phyloP scores from a whole-genome alignment of 2,329 filamentous ascomycete genomes.

The Pseudogymnoascus sp. region DNA sequence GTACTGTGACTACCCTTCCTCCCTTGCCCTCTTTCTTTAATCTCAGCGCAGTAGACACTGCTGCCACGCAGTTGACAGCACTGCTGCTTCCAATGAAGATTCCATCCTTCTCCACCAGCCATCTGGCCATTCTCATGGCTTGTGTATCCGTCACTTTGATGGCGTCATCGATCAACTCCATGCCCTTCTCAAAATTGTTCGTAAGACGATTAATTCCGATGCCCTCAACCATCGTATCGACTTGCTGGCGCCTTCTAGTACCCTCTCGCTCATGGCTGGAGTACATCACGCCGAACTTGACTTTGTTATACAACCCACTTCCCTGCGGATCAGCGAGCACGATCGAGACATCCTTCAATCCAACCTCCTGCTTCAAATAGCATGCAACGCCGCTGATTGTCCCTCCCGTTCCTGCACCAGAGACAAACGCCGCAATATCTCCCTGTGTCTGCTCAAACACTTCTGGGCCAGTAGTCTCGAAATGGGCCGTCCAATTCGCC shows the following conservation, averaged over 20 bases:
- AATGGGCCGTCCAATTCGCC: constrained; percentile 84
- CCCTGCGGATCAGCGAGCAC: constrained; percentile 92
- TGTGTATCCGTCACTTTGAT: constrained; percentile 83
- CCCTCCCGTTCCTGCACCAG: constrained; percentile 89
- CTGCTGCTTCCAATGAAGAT: constrained; percentile 92
- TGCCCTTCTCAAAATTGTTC: constrained; percentile 80
- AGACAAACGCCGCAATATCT: constrained; percentile 76
- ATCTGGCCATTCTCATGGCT: constrained; percentile 88
- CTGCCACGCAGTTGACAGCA: constrained; percentile 90
- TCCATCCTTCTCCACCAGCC: constrained; percentile 91
- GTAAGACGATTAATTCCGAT: constrained; percentile 95
- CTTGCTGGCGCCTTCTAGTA: constrained; percentile 79
- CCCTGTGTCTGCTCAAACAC: constrained; percentile 74
- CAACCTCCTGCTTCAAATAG: constrained; percentile 64
- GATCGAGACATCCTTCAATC: constrained; percentile 41
- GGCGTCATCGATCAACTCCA: constrained; percentile 83
- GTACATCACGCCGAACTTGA: constrained; percentile 95
- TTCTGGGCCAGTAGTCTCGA: constrained; percentile 78
- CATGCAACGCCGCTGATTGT: constrained; percentile 83
- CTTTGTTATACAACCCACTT: constrained; percentile 84
- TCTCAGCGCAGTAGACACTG: constrained; percentile 59
- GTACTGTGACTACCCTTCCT: constrained; percentile 66
- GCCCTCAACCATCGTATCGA: constrained; percentile 93
- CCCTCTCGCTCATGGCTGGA: constrained; percentile 82
- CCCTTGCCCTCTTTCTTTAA: constrained; percentile 56